Percentiles rank a stretch among this genome's conserved stretches.
Conservation (phyloP, 805 yeast genomes). For the Ogataea sp. region DNA sequence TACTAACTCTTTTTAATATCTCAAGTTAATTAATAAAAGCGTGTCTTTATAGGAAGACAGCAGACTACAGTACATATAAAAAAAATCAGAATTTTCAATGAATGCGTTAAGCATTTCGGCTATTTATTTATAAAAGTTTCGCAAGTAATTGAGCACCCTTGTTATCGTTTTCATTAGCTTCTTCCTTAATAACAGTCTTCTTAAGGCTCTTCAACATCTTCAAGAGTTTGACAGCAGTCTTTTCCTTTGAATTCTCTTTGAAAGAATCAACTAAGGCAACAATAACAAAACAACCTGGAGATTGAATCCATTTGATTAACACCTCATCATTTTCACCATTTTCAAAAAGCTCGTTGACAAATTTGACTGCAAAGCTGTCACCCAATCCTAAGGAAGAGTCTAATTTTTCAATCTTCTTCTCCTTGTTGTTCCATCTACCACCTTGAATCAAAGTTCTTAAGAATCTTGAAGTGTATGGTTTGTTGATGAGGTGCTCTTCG, state of each 20-base stretch:
- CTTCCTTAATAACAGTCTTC: conserved; percentile 31
- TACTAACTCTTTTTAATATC: too few species aligned
- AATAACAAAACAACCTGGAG: conserved; percentile 70
- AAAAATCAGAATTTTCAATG: too few species aligned
- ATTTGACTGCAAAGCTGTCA: conserved; percentile 46
- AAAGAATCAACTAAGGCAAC: conserved; percentile 72
- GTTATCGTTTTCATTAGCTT: conserved; percentile 33
- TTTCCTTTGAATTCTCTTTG: conserved; percentile 30
- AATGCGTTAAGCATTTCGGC: too few species aligned
- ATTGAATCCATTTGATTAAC: conserved; percentile 60
- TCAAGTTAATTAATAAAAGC: too few species aligned
- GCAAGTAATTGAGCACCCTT: conserved; percentile 56
- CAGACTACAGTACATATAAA: not conserved
- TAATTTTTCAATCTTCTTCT: conserved; percentile 38
- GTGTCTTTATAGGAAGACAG: too few species aligned
- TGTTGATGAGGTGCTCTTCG: conserved; percentile 59
- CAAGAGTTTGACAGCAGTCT: conserved; percentile 35
- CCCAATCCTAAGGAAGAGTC: conserved; percentile 40
- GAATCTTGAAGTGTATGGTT: conserved; percentile 68
- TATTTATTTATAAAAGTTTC: conserved; percentile 21
- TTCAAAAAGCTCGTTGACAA: conserved; percentile 33
- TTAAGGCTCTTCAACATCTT: conserved; percentile 45
- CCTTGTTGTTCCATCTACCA: conserved; percentile 71
- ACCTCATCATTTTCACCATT: conserved; percentile 45
- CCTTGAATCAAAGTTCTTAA: conserved; percentile 75